phyloP scores from a whole-genome alignment of 2,329 filamentous ascomycete species.

The Hirsutella rhossiliensis region DNA sequence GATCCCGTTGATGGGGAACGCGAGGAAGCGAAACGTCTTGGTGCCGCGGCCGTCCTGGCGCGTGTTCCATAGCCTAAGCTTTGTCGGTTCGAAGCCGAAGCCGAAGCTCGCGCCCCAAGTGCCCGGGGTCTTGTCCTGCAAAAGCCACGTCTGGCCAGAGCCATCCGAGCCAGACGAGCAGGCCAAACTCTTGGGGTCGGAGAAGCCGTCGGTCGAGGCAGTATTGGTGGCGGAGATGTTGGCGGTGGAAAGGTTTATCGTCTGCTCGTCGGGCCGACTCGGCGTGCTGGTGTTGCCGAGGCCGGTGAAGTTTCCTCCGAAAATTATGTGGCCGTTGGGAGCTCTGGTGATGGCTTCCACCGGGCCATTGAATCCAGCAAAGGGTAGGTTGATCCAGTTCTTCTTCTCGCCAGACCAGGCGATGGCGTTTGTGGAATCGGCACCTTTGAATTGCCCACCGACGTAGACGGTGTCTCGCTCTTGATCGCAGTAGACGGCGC shows the following conservation, averaged over 20 bases:
- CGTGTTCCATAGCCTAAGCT: slow-evolving; percentile 80
- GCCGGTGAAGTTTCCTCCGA: slow-evolving; percentile 82
- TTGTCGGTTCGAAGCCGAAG: slow-evolving; percentile 79
- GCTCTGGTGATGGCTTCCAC: slow-evolving; percentile 76
- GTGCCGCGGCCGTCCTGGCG: slow-evolving; percentile 74
- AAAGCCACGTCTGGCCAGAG: slow-evolving; percentile 65
- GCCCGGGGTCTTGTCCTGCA: slow-evolving; percentile 62
- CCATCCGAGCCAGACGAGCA: slow-evolving; percentile 60
- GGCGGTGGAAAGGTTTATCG: slow-evolving; percentile 74
- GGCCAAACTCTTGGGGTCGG: slow-evolving; percentile 67
- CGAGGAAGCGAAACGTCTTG: slow-evolving; percentile 76
- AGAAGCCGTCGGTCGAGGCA: slow-evolving; percentile 50
- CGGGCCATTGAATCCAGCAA: slow-evolving; percentile 88
- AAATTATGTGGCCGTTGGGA: slow-evolving; percentile 74
- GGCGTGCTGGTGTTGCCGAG: slow-evolving; percentile 68
- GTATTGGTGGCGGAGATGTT: slow-evolving; percentile 57
- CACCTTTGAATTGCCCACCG: slow-evolving; percentile 71
- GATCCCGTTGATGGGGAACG: slow-evolving; percentile 78
- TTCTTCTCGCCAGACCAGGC: slow-evolving; percentile 55
- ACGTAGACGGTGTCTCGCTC: slow-evolving; percentile 73
- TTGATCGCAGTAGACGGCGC: slow-evolving; percentile 70
- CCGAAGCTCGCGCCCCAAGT: slow-evolving; percentile 75
- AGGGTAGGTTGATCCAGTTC: slow-evolving; percentile 72
- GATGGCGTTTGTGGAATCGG: slow-evolving; percentile 81
- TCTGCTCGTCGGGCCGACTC: slow-evolving; percentile 57